Percentiles rank a stretch among this genome's conserved stretches.
Conservation (phyloP, 2,329 filamentous ascomycete species). For the Teratosphaeria viscida region DNA sequence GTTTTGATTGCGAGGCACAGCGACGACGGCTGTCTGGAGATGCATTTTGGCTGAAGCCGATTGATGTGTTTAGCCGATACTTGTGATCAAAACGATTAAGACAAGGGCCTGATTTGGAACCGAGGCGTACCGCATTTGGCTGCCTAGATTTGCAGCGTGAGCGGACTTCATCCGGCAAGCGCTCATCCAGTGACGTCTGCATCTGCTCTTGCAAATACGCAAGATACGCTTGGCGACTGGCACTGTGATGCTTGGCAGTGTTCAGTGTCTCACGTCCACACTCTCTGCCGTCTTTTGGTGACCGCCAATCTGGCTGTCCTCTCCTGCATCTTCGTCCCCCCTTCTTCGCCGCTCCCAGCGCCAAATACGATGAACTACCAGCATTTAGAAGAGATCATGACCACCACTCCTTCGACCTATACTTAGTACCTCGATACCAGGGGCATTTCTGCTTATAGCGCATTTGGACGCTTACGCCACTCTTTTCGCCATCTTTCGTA, state of each 20-base stretch:
- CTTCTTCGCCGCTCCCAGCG: not conserved
- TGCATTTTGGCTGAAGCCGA: too few relatives aligned
- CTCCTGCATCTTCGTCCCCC: not conserved
- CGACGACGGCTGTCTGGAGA: too few relatives aligned
- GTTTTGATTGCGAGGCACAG: too few relatives aligned
- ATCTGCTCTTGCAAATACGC: not conserved
- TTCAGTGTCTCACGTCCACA: too few relatives aligned
- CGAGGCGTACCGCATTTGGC: too few relatives aligned
- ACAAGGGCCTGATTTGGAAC: too few relatives aligned
- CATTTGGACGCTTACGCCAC: too few relatives aligned
- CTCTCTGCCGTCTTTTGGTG: not conserved
- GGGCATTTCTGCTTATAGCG: too few relatives aligned
- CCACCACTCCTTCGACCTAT: too few relatives aligned
- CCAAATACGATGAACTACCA: not conserved
- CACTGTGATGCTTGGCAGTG: not conserved
- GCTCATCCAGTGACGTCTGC: not conserved
- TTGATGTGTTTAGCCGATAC: too few relatives aligned
- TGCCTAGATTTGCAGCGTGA: not conserved
- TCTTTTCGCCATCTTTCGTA: too few relatives aligned
- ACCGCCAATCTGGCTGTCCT: not conserved
- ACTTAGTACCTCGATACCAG: too few relatives aligned
- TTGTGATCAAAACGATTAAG: not conserved
- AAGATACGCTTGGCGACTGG: not conserved
- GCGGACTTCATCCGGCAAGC: not conserved
- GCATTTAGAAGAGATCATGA: not conserved